Base-by-base conservation (phyloP, 768 basidiomycete genomes). In the Pleurotus ostreatus region DNA sequence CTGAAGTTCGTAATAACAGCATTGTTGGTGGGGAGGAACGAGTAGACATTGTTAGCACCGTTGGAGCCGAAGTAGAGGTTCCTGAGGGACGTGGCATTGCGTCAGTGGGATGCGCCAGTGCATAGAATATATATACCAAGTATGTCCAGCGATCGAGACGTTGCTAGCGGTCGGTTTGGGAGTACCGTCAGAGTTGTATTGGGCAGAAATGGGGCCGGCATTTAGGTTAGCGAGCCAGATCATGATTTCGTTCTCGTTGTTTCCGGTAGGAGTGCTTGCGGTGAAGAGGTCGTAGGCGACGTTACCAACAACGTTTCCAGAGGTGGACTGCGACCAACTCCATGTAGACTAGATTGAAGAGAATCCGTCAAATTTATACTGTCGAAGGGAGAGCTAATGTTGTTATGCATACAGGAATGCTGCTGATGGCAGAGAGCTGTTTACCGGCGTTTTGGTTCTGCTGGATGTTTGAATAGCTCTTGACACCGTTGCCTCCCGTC, bases 251-350 rank as follows among this genome's bases (percentile, higher is more conserved):
- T 76, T 76, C 25, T 67, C 70, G 52, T 75, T 75, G 39, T 73
- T 66, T 30, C 84, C 84, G 1, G 78, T 78, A 37, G 80, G 41
- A 4, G 70, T 70, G 57, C 62, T 62, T 2, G 85, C 79, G 0
- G 85, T 87, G 73, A 88, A 88, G 1, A 87, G 57, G 59, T 88
- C 86, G 57, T 76, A 88, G 5, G 85, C 82, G 23, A 85, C 74
- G 55, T 87, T 75, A 0, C 80, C 77, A 22, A 82, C 78, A 56
- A 82, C 67, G 1, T 64, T 65, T 4, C 71, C 76, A 4, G 72
- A 68, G 9, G 65, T 66, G 12, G 61, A 61, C 57, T 83, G 80
- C 4, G 74, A 74, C 86, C 86, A 87, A 1, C 66, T 55, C 86
- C 86, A 88, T 0, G 63, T 69, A 30, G 80, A 61, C 85, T 84